Conservation (phyloP, 345 rosid genomes). For the Eucalyptus albens region DNA sequence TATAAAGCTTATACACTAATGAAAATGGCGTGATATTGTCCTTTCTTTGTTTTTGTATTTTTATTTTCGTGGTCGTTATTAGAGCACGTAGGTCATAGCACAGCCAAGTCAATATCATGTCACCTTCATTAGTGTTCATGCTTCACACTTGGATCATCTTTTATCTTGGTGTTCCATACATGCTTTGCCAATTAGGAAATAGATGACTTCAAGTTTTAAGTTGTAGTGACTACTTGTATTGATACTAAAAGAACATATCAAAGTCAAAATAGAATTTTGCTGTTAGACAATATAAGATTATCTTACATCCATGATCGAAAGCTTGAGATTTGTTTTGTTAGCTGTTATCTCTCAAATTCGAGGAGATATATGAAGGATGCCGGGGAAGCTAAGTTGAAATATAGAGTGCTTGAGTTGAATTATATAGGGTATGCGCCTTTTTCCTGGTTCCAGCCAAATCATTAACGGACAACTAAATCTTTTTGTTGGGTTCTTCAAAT, state of each 20-base stretch:
- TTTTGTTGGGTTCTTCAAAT: not conserved
- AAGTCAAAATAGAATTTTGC: not conserved
- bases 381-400: not conserved
- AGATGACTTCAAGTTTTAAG: not conserved
- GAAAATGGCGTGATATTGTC: not conserved
- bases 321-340: not conserved
- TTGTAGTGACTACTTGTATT: not conserved
- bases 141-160: too few relatives aligned
- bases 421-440: not conserved
- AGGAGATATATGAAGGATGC: not conserved
- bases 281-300: not conserved
- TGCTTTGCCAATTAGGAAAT: not conserved
- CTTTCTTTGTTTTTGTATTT: not conserved
- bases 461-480: not conserved
- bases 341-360: not conserved
- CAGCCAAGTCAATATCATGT: not conserved
- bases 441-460: not conserved
- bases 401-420: too few relatives aligned
- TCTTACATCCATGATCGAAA: not conserved
- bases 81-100: not conserved
- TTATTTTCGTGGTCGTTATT: not conserved
- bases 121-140: too few relatives aligned
- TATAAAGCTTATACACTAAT: not conserved
- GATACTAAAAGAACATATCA: not conserved
- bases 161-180: not conserved